Conservation (phyloP, 768 basidiomycete genomes). For the Cantharellus anzutake region DNA sequence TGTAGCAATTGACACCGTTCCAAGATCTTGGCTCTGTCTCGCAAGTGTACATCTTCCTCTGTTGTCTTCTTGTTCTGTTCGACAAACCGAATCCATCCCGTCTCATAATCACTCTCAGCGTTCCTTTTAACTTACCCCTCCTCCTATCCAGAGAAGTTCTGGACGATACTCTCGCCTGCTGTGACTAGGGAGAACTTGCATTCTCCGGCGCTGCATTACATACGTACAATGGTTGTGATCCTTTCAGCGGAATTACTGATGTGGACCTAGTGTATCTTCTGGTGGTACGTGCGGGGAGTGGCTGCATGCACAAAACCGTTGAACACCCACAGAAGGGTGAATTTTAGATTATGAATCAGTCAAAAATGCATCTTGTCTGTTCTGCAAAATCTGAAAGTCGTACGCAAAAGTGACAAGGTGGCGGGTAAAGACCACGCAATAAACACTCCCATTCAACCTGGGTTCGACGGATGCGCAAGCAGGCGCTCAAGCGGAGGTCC, state of each 20-base stretch:
- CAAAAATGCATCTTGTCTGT: too few relatives aligned
- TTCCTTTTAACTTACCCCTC: conserved; percentile 39
- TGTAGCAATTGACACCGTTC: conserved; percentile 45
- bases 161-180: conserved; percentile 54
- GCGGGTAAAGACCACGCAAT: too few relatives aligned
- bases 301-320: too few relatives aligned
- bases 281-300: too few relatives aligned
- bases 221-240: too few relatives aligned
- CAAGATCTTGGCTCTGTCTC: conserved; percentile 38
- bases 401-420: too few relatives aligned
- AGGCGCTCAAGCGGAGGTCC: conserved; percentile 58
- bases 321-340: too few relatives aligned
- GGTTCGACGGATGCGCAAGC: conserved; percentile 67
- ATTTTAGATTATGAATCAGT: too few relatives aligned
- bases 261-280: too few relatives aligned
- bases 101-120: conserved; percentile 37
- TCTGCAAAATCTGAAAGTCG: too few relatives aligned
- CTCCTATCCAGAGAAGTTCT: conserved; percentile 51
- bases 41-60: conserved; percentile 33
- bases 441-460: conserved; percentile 67
- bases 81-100: conserved; percentile 22
- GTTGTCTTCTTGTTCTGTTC: conserved; percentile 20
- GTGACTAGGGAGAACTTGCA: conserved; percentile 33
- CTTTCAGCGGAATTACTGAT: too few relatives aligned
- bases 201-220: background rate